Evolutionary conservation across 2,329 filamentous ascomycete species (phyloP).

Genomic region (Coniochaeta sp.): DNA sequence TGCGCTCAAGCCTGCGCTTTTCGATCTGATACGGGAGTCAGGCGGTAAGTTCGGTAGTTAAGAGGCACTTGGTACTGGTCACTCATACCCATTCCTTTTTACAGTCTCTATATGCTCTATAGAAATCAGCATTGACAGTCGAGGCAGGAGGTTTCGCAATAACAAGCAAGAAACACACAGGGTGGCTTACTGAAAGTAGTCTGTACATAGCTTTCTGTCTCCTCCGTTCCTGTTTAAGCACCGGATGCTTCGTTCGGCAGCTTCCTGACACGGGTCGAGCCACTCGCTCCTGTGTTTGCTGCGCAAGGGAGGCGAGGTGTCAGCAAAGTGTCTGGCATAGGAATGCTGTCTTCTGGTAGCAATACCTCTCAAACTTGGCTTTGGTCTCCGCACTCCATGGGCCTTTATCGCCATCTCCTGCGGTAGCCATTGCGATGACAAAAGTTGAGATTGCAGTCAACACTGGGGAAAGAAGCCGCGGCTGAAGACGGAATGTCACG

Average conservation of each 20-base stretch:
- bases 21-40: constrained; percentile 14
- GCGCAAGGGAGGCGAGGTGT: constrained; percentile 5
- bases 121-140: constrained; percentile 4
- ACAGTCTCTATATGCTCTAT: constrained; percentile 84
- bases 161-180: too few relatives aligned
- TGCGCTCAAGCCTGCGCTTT: constrained; percentile 18
- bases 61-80: neutral
- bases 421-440: neutral
- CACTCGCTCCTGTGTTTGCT: constrained; percentile 88
- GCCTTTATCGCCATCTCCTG: constrained; percentile 19
- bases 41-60: neutral
- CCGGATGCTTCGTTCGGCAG: constrained; percentile 74
- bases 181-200: constrained; percentile 82
- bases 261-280: constrained; percentile 93
- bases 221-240: constrained; percentile 85
- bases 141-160: neutral
- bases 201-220: constrained; percentile 80
- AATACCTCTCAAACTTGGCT: constrained; percentile 55
- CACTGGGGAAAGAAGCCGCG: neutral
- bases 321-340: neutral
- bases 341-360: neutral
- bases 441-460: neutral
- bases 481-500: neutral
- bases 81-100: constrained; percentile 84
- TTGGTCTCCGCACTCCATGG: constrained; percentile 54